These are phyloP conservation scores for Aspergillus uvarum DNA, from an alignment of 2,329 filamentous ascomycete species.

Conservation along the genomic window DNA sequence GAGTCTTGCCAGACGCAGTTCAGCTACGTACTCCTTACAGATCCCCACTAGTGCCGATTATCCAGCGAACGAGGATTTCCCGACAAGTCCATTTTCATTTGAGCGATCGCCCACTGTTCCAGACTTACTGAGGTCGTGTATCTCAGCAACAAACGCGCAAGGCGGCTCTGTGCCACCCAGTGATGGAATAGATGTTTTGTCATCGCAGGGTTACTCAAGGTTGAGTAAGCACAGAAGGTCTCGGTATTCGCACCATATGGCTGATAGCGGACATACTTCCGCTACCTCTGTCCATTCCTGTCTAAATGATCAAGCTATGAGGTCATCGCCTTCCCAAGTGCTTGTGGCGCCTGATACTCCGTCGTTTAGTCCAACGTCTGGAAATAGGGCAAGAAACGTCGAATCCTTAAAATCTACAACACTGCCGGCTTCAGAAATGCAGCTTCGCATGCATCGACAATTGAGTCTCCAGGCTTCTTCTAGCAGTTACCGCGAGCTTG, in stretches of 20 bases:
- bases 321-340: conserved; percentile 27
- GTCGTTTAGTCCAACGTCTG: conserved; percentile 17
- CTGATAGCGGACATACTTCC: conserved; percentile 43
- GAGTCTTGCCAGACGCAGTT: neutral
- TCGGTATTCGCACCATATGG: conserved; percentile 30
- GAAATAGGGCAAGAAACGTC: conserved; percentile 13
- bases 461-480: conserved; percentile 20
- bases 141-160: conserved; percentile 20
- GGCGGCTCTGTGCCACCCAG: conserved; percentile 21
- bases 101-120: conserved; percentile 31
- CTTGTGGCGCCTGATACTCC: neutral
- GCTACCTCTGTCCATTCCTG: conserved; percentile 33
- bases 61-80: conserved; percentile 25
- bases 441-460: conserved; percentile 18
- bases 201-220: conserved; percentile 13
- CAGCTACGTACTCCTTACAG: conserved; percentile 14
- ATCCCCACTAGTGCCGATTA: conserved; percentile 20
- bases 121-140: conserved; percentile 12
- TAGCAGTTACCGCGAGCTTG: conserved; percentile 13
- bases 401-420: conserved; percentile 5
- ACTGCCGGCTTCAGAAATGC: conserved; percentile 4
- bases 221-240: conserved; percentile 17
- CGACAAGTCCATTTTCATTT: conserved; percentile 37
- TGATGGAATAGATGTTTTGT: conserved; percentile 14
- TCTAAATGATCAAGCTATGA: conserved; percentile 24